A percentile compares a stretch with the other conserved stretches of the same genome.
Conservation (phyloP, 2,329 filamentous ascomycete species). For the Fusarium denticulatum region DNA sequence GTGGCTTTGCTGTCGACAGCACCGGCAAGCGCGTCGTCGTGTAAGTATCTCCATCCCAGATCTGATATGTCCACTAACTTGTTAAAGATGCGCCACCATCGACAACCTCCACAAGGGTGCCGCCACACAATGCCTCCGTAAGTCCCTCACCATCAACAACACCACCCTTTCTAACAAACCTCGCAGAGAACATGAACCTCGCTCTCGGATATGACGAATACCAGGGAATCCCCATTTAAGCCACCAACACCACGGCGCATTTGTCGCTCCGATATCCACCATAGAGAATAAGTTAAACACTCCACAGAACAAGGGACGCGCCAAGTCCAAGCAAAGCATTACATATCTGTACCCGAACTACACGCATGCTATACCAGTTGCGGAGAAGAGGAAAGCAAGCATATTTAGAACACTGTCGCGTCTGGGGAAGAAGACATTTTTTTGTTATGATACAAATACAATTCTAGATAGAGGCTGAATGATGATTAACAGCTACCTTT, state of each 20-base stretch:
- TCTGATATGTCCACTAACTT: constrained; percentile 13
- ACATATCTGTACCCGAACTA: neutral
- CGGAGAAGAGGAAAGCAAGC: neutral
- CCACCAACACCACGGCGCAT: neutral
- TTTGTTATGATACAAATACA: neutral
- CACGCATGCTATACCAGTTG: neutral
- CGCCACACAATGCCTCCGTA: constrained; percentile 14
- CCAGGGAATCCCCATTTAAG: constrained; percentile 75
- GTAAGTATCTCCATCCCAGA: neutral
- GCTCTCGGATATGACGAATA: constrained; percentile 90
- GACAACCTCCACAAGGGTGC: constrained; percentile 17
- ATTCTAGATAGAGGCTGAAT: neutral
- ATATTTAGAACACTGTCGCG: neutral
- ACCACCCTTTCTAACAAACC: neutral
- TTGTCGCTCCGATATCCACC: neutral
- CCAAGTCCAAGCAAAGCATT: neutral
- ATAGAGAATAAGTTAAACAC: neutral
- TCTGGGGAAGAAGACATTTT: neutral
- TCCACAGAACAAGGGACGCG: neutral
- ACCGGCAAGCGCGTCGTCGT: constrained; percentile 92
- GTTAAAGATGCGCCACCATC: neutral
- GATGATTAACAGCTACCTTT: neutral
- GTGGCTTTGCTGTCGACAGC: constrained; percentile 90
- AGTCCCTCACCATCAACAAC: neutral
- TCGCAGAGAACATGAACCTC: constrained; percentile 85